Conservation (phyloP, 768 basidiomycete species). For the Tricholomella constricta region DNA sequence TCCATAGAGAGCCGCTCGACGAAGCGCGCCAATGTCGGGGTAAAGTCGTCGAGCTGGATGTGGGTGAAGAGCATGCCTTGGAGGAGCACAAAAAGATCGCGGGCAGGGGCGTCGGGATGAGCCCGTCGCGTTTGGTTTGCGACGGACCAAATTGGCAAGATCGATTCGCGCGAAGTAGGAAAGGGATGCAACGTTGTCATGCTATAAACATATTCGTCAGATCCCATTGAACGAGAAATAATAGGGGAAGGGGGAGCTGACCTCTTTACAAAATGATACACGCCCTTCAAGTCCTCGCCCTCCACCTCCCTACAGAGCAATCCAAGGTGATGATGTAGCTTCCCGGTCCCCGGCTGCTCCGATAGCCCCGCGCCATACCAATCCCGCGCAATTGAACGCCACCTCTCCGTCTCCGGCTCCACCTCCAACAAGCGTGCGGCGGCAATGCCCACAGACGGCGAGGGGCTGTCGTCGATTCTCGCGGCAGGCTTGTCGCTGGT, state of each 20-base stretch:
- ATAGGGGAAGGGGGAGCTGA: slow-evolving; percentile 35
- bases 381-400: slow-evolving; percentile 85
- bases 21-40: slow-evolving; percentile 77
- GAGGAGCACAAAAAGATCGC: slow-evolving; percentile 87
- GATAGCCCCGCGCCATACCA: slow-evolving; percentile 91
- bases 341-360: slow-evolving; percentile 91
- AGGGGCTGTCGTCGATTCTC: slow-evolving; percentile 64
- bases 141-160: slow-evolving; percentile 86
- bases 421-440: slow-evolving; percentile 83
- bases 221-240: not conserved
- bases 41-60: slow-evolving; percentile 92
- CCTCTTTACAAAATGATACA: slow-evolving; percentile 98
- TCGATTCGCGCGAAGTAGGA: slow-evolving; percentile 83
- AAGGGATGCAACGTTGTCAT: slow-evolving; percentile 93
- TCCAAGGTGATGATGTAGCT: slow-evolving; percentile 93
- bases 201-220: slow-evolving; percentile 42
- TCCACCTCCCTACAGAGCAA: slow-evolving; percentile 83
- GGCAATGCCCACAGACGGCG: slow-evolving; percentile 80
- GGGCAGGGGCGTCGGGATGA: slow-evolving; percentile 65
- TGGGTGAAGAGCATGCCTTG: slow-evolving; percentile 98
- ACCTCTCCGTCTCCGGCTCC: slow-evolving; percentile 89
- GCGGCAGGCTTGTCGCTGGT: slow-evolving; percentile 52
- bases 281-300: slow-evolving; percentile 76
- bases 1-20: slow-evolving; percentile 86
- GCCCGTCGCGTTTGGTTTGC: slow-evolving; percentile 72